Percentiles rank a stretch among this genome's conserved stretches.
Conservation (phyloP, 1,284 basidiomycete species). For the Flammula alnicola region DNA sequence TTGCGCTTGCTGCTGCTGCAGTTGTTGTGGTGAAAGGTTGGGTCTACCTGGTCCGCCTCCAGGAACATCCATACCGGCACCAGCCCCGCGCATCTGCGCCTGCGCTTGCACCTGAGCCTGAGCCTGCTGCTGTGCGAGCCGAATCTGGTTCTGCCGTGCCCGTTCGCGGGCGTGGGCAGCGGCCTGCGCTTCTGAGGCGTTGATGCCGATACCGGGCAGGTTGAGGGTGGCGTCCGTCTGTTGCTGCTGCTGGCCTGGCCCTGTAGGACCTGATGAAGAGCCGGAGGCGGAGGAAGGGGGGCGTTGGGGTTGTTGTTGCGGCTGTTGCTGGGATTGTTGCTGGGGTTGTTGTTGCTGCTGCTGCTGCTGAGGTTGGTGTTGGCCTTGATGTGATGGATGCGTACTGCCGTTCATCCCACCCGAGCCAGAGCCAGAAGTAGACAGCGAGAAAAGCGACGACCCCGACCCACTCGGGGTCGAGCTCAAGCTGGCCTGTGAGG, state of each 20-base stretch:
- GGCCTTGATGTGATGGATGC: conserved; percentile 6
- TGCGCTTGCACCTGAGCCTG: neutral
- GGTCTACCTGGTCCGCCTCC: conserved; percentile 29
- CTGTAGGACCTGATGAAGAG: conserved; percentile 3
- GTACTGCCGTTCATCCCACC: conserved; percentile 1
- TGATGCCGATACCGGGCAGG: conserved; percentile 26
- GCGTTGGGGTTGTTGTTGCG: conserved; percentile 19
- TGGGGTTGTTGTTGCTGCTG: conserved; percentile 5
- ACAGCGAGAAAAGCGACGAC: conserved; percentile 2
- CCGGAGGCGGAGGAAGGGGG: conserved; percentile 10
- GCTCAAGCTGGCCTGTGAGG: no score
- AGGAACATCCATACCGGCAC: conserved; percentile 8
- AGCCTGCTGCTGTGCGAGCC: conserved; percentile 38
- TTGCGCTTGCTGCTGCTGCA: conserved; percentile 33
- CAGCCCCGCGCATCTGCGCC: neutral
- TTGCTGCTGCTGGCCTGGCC: conserved; percentile 7
- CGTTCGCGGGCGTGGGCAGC: conserved; percentile 43
- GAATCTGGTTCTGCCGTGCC: conserved; percentile 51
- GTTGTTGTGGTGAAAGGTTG: conserved; percentile 13
- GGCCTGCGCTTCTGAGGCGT: conserved; percentile 34
- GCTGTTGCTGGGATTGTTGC: conserved; percentile 18
- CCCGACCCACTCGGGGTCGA: conserved; percentile 8
- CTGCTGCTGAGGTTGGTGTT: conserved; percentile 11
- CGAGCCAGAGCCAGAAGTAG: neutral
- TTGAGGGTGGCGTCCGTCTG: conserved; percentile 11